These are phyloP conservation scores for Nicotiana noctiflora DNA, from an alignment of 257 asterid species.

Conservation along the genomic window DNA sequence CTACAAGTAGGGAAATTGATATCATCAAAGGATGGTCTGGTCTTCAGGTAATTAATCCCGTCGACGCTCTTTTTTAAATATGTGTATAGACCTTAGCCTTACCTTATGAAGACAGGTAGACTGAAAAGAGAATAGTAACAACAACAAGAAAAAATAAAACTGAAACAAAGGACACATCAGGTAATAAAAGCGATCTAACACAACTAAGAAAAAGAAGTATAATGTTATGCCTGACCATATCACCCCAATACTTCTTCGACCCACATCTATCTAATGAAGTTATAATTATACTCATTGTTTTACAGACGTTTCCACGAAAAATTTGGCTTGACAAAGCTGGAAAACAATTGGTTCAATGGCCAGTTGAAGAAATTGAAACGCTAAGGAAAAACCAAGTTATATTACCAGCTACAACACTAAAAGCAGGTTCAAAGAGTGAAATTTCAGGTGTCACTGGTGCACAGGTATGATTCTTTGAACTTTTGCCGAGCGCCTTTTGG, in stretches of 20 bases:
- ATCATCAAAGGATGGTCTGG: slow-evolving; percentile 25
- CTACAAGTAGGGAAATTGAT: slow-evolving; percentile 16
- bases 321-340: neutral
- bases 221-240: no score
- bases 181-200: no score
- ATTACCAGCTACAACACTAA: neutral
- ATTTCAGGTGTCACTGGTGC: neutral
- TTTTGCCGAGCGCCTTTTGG: no score
- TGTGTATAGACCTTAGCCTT: no score
- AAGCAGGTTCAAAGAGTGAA: neutral
- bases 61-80: neutral
- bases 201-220: no score
- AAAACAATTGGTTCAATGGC: neutral
- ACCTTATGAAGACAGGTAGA: no score
- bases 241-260: no score
- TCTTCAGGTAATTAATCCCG: neutral
- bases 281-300: neutral
- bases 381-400: neutral
- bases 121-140: no score
- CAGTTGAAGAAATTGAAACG: neutral
- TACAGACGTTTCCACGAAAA: neutral
- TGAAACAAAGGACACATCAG: no score
- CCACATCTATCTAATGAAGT: no score
- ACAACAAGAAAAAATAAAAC: no score
- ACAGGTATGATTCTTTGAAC: neutral